phyloP scores from a whole-genome alignment of 2,329 filamentous ascomycete species.

The Pseudogymnoascus sp. region DNA sequence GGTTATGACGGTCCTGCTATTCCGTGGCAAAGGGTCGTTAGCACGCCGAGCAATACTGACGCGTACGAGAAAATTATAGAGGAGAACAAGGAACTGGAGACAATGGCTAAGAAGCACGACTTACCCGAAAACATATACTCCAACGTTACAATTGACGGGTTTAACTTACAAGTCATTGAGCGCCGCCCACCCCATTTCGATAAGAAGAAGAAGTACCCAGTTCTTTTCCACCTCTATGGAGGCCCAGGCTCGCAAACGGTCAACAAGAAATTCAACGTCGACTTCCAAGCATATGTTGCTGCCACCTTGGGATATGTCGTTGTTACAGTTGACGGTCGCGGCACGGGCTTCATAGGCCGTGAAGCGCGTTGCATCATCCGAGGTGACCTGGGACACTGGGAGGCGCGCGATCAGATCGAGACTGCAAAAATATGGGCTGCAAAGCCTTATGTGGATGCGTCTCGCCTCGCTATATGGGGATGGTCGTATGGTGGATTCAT shows the following conservation, averaged over 20 bases:
- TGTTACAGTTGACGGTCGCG: constrained; percentile 87
- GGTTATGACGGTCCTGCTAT: constrained; percentile 77
- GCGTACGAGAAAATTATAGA: constrained; percentile 67
- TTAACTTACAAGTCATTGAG: constrained; percentile 68
- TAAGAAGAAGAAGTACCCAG: constrained; percentile 76
- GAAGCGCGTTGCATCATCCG: constrained; percentile 75
- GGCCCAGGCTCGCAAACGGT: constrained; percentile 91
- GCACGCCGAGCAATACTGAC: constrained; percentile 62
- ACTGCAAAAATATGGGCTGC: constrained; percentile 77
- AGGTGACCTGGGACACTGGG: constrained; percentile 75
- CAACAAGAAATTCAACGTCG: constrained; percentile 68
- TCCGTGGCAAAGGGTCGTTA: constrained; percentile 86
- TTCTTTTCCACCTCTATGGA: constrained; percentile 91
- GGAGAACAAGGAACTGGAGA: constrained; percentile 64
- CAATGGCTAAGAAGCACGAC: constrained; percentile 66
- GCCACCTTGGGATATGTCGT: constrained; percentile 84
- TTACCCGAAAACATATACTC: constrained; percentile 77
- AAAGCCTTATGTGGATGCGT: constrained; percentile 75
- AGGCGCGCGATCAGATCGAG: constrained; percentile 85
- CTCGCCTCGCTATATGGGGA: constrained; percentile 88
- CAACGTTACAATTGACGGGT: constrained; percentile 76
- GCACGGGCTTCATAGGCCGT: constrained; percentile 85
- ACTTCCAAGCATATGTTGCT: constrained; percentile 87
- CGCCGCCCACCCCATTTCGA: constrained; percentile 86
- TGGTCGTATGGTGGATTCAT: constrained; percentile 98